Evolutionary conservation across 2,329 filamentous ascomycete species (phyloP), one percentile per base, ranked within the genome.

Genomic region (Xylariomycetidae sp.): DNA sequence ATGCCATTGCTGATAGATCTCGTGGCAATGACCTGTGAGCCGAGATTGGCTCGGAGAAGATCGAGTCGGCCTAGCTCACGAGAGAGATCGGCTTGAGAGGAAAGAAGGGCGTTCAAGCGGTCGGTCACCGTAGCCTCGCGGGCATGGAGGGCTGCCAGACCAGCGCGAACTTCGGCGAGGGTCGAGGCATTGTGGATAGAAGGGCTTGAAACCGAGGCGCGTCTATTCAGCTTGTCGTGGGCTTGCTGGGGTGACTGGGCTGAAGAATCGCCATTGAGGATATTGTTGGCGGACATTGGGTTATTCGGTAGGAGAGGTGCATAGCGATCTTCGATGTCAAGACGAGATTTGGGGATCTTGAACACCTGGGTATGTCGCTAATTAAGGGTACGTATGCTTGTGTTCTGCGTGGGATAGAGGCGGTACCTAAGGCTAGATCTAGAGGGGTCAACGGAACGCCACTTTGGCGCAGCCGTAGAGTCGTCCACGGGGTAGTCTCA

Each of bases 11-110:
- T 85, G 54, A 98, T 83, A 27, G 81, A 72, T 42, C 90, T 79
- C 11, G 88, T 84, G 31, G 85, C 83, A 52, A 89, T 84, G 31
- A 85, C 85, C 56, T 97, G 92, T 5, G 88, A 79, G 38, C 88
- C 88, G 19, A 97, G 75, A 44, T 89, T 84, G 26, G 89, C 89
- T 46, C 92, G 85, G 34, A 96, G 74, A 18, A 95, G 72, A 61
- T 98, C 92, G 43, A 98, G 74, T 13, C 90, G 84, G 40, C 81
- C 81, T 31, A 98, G 73, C 53, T 96, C 88, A 46, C 88, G 85
- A 14, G 85, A 83, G 31, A 98, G 77, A 54, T 94, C 85, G 41
- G 86, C 80, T 57, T 97, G 88, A 1, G 86, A 88, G 42, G 82
- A 78, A 30, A 96, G 67, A 33, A 96, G 77, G 33, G 74, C 69